Evolutionary conservation across 495 filamentous ascomycete genomes (phyloP), one percentile per base, ranked within the genome.

Genomic region (Lepraria neglecta): DNA sequence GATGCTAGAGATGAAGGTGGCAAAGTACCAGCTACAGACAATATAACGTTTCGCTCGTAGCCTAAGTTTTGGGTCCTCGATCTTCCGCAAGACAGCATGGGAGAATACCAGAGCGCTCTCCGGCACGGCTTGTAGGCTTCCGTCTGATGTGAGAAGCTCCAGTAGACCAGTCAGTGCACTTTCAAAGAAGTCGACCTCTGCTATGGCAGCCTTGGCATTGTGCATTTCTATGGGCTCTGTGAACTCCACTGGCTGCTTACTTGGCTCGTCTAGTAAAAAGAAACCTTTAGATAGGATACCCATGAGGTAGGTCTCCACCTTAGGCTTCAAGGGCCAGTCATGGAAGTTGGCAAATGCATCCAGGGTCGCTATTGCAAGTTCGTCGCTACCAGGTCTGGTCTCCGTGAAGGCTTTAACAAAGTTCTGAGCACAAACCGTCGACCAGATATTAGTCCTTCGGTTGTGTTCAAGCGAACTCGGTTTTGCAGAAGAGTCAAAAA

Each of bases 221-320:
- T 78, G 81, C 57, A 80, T 77, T 44, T 83, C 80, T 38, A 88
- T 73, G 51, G 89, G 88, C 66, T 89, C 83, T 61, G 82, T 77
- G 30, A 75, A 69, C 52, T 81, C 78, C 51, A 73, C 60, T 65
- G 77, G 62, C 70, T 74, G 68, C 75, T 90, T 86, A 74, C 88
- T 82, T 70, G 86, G 79, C 67, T 81, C 79, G 64, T 96, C 90
- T 71, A 96, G 78, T 58, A 98, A 75, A 69, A 96, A 97, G 30
- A 89, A 85, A 61, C 94, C 94, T 68, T 92, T 88, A 73, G 96
- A 89, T 21, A 98, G 81, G 61, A 92, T 87, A 69, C 90, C 86
- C 89, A 95, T 92, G 6, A 98, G 82, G 69, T 91, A 96, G 68
- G 89, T 85, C 76, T 96, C 92, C 78, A 98, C 86, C 65, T 89